Base-by-base conservation (phyloP, 2,329 filamentous ascomycete genomes). In the Elsinoe necatrix region DNA sequence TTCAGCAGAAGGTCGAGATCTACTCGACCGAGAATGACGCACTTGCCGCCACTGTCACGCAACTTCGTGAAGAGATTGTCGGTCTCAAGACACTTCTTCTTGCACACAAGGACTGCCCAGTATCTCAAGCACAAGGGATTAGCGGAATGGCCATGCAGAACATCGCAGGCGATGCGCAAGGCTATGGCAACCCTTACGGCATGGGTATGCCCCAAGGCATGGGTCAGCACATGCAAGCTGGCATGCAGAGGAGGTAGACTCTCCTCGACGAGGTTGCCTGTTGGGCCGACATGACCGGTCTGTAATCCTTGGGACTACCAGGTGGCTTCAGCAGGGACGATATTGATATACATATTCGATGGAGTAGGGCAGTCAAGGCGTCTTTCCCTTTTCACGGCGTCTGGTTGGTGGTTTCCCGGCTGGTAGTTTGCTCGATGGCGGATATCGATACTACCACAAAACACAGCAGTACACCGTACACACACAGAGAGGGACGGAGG, bases 101-200 rank as follows among this genome's bases (percentile, higher is more conserved):
- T 20, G 91, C 91, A 0, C 93, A 98, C 72, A 97, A 97, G 69
- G 92, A 97, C 69, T 97, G 93, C 64, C 89, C 92, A 0, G 87
- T 97, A 6, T 90, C 90, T 2, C 88, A 95, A 68, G 85, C 89
- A 45, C 91, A 96, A 70, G 86, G 87, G 2, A 75, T 93, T 34
- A 72, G 71, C 27, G 73, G 75, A 35, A 69, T 74, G 65, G 72
- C 72, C 11, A 77, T 78, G 72, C 75, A 76, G 61, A 72, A 72
- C 61, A 75, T 78, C 64, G 73, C 75, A 25, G 74, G 75, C 39
- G 68, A 69, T 57, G 63, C 64, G 14, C 72, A 73, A 57, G 70
- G 73, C 52, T 69, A 65, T 37, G 71, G 72, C 47, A 76, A 77
- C 51, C 74, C 75, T 1, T 77, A 77, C 59, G 75, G 75, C 43